These are phyloP conservation scores for Chlamydomonas urium DNA, from an alignment of 139 green algal genomes.

Conservation along the genomic window DNA sequence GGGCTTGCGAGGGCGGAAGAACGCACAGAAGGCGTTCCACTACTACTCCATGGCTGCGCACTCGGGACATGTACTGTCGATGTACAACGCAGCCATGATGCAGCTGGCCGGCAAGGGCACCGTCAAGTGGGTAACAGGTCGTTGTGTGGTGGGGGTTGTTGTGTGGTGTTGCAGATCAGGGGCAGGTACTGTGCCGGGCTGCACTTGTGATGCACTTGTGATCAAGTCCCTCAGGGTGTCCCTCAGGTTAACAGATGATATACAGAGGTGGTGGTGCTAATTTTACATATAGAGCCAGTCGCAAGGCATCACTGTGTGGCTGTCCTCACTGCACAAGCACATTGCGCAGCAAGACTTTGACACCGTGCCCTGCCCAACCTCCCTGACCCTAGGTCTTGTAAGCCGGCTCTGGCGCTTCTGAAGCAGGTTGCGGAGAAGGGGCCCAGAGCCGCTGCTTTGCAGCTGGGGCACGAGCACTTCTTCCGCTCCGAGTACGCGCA, in stretches of 20 bases:
- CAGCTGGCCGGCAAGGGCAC: slow-evolving; percentile 67
- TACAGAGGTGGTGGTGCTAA: too few species aligned
- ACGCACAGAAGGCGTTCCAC: slow-evolving; percentile 26
- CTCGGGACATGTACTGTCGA: slow-evolving; percentile 70
- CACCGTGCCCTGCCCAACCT: too few species aligned
- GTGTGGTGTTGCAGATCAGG: too few species aligned
- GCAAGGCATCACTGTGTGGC: too few species aligned
- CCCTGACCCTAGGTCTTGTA: slow-evolving; percentile 39
- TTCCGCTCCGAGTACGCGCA: slow-evolving; percentile 47
- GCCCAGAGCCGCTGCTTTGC: slow-evolving; percentile 38
- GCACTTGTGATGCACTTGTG: too few species aligned
- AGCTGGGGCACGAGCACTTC: slow-evolving; percentile 61
- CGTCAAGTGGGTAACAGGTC: slow-evolving; percentile 20
- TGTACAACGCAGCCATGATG: slow-evolving; percentile 92
- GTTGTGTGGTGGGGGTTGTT: too few species aligned
- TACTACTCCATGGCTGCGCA: slow-evolving; percentile 34
- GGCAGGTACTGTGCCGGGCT: too few species aligned
- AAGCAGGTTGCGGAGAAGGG: slow-evolving; percentile 52
- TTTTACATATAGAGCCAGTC: too few species aligned
- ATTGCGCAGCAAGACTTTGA: too few species aligned
- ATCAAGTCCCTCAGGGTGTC: too few species aligned
- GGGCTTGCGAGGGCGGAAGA: slow-evolving; percentile 40
- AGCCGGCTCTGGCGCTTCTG: slow-evolving; percentile 35
- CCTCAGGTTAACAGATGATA: too few species aligned
- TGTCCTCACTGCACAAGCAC: too few species aligned